Evolutionary conservation across 768 basidiomycete species (phyloP), one percentile per base, ranked within the genome.

Genomic region (Lactarius hatsudake): DNA sequence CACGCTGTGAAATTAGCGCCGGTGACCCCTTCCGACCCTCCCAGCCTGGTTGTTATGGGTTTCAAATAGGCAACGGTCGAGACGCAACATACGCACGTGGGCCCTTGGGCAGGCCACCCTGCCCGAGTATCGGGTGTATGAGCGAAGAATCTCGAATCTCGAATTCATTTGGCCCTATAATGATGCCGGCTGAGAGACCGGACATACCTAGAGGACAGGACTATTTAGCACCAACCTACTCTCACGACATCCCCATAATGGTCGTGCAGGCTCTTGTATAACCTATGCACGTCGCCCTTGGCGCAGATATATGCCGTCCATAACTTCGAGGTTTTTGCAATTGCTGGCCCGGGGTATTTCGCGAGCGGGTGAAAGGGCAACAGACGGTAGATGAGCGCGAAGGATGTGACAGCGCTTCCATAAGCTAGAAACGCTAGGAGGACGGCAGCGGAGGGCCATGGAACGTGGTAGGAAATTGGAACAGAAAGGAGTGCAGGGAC

Each of bases 211-310:
- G 0, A 26, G 6, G 5, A 4, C 0, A 20, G n/a, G 45, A n/a
- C 12, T 3, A 51, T 12, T 53, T 13, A 12, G 48, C 12, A 26
- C 48, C 12, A 23, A 51, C 48, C 48, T 51, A 51, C 76, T 3
- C 80, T 73, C 18, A 81, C 76, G 53, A 78, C 71, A n/a, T 74
- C 71, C 1, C 80, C 80, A 66, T 81, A 80, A 53, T 69, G 69
- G 20, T 77, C 74, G 59, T 81, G 80, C 0, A 81, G 73, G 26
- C 56, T 43, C 59, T 76, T 72, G 42, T 72, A 65, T 28, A 72
- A 71, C 2, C 64, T 56, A 66, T 81, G 76, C 59, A 76, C 72
- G 1, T 72, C 43, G 26, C 80, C 79, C 3, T 55, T 42, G 18
- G 34, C 61, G 3, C 72, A 48, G 8, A 69, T 26, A 45, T 56